Evolutionary conservation across 345 rosid species (phyloP), one percentile per base, ranked within the genome.

Genomic region (Anacardium occidentale): DNA sequence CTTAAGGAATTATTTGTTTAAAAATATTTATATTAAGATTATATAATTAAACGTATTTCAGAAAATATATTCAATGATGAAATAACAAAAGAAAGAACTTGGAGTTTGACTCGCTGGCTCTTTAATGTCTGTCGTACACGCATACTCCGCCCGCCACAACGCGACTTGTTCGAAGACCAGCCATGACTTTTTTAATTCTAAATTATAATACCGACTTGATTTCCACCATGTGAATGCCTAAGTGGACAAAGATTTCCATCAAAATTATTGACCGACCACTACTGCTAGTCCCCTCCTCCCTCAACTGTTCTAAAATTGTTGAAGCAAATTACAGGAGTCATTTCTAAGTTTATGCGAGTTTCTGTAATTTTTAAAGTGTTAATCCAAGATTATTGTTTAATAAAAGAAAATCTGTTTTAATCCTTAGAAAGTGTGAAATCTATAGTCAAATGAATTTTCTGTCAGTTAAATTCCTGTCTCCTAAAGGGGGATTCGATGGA

Each of bases 21-120:
- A 29, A 29, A 29, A 29, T 29, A 29, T 29, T 29, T 29, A 29
- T 29, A 1, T 29, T 3, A 29, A 29, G 2, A 29, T 29, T 29
- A 29, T 29, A 29, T 29, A 29, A 29, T 29, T n/a, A n/a, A n/a
- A n/a, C n/a, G n/a, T n/a, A n/a, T n/a, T n/a, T n/a, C n/a, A n/a
- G n/a, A n/a, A n/a, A n/a, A n/a, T n/a, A n/a, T n/a, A n/a, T n/a
- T n/a, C n/a, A n/a, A n/a, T n/a, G n/a, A n/a, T n/a, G n/a, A n/a
- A n/a, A n/a, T n/a, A n/a, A n/a, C n/a, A n/a, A n/a, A n/a, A n/a
- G n/a, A n/a, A 56, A 44, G 52, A 57, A 32, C 53, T 61, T 37
- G 26, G 68, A 58, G 73, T 82, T 87, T 89, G 94, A 89, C 90
- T 58, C 47, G 83, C 81, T 89, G 92, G 87, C 97, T 80, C 75